Evolutionary conservation across 768 basidiomycete species (phyloP).

Genomic region (Hericium coralloides): DNA sequence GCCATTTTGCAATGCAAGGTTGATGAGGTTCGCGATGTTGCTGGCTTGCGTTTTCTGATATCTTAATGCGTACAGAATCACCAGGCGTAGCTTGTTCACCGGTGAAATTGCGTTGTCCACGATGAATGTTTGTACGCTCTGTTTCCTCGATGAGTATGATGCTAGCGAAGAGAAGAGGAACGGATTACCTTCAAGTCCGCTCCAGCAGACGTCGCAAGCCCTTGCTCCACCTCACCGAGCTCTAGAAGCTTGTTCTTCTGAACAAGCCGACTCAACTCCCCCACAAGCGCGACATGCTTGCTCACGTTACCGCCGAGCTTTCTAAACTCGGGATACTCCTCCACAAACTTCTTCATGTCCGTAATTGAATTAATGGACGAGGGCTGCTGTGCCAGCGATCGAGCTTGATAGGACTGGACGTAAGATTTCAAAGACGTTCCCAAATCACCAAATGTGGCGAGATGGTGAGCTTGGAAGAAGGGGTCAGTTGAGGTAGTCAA

Average conservation of each 20-base stretch:
- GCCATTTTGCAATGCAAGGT: constrained; percentile 66
- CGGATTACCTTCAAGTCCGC: constrained; percentile 72
- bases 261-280: constrained; percentile 89
- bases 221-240: constrained; percentile 93
- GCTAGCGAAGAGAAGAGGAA: neutral
- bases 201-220: constrained; percentile 85
- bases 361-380: constrained; percentile 85
- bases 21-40: constrained; percentile 76
- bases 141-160: no score
- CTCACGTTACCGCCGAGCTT: constrained; percentile 97
- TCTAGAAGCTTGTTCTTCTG: constrained; percentile 79
- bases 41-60: constrained; percentile 85
- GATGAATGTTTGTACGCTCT: constrained; percentile 81
- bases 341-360: constrained; percentile 97
- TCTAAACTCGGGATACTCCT: constrained; percentile 96
- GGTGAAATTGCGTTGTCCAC: constrained; percentile 56
- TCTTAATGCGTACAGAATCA: constrained; percentile 86
- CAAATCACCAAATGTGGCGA: constrained; percentile 94
- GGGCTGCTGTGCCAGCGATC: constrained; percentile 66
- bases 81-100: constrained; percentile 81
- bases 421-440: constrained; percentile 87
- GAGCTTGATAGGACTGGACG: constrained; percentile 86
- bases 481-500: constrained; percentile 86
- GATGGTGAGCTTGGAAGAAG: constrained; percentile 86
- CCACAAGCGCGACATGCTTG: constrained; percentile 96